These are phyloP conservation scores for Acmispon strigosus DNA, from an alignment of 306 rosid genomes.

Conservation along the genomic window DNA sequence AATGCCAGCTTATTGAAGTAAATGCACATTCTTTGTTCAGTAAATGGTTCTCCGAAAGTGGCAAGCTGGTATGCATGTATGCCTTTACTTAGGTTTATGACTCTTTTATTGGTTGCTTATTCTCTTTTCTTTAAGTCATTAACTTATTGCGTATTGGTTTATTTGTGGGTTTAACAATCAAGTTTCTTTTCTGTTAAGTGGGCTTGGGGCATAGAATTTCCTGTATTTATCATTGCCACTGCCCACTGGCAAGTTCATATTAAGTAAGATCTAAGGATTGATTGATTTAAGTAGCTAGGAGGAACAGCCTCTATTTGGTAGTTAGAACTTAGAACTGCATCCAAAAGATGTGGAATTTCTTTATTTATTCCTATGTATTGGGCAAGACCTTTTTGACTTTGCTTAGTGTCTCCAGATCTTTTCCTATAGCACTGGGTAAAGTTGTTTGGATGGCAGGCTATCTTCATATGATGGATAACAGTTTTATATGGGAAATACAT, in stretches of 20 bases:
- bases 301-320: slow-evolving; percentile 1
- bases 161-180: neutral
- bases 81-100: slow-evolving; percentile 12
- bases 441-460: neutral
- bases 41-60: slow-evolving; percentile 99
- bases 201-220: neutral
- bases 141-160: neutral
- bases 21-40: slow-evolving; percentile 98
- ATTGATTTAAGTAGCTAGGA: neutral
- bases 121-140: neutral
- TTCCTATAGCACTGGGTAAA: neutral
- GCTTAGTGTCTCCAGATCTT: neutral
- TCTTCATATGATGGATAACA: neutral
- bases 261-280: neutral
- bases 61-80: slow-evolving; percentile 76
- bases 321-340: slow-evolving; percentile 2
- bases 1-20: slow-evolving; percentile 80
- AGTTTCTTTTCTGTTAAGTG: neutral
- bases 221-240: neutral
- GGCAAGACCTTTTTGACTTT: neutral
- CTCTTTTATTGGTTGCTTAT: neutral
- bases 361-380: neutral
- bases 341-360: neutral
- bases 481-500: neutral
- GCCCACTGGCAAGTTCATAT: neutral